Evolutionary conservation across 768 basidiomycete genomes (phyloP).

Genomic region (Leccinum pellstonianum): DNA sequence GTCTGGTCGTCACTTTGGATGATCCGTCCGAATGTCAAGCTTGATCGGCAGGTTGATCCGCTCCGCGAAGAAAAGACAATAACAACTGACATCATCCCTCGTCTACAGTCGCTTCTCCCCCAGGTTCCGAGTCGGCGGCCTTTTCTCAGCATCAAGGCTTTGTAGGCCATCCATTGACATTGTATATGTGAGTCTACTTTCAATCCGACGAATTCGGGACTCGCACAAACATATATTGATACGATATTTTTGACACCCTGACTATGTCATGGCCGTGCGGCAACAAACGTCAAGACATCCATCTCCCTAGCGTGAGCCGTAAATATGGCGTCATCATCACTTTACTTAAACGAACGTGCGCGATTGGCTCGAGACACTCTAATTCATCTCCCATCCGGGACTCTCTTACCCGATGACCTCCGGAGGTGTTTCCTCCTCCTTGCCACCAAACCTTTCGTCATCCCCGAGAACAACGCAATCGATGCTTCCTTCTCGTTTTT

Average conservation of each 20-base stretch:
- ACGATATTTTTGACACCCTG: not conserved
- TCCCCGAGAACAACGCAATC: not conserved
- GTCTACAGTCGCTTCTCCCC: not conserved
- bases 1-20: constrained; percentile 1
- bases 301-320: not conserved
- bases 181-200: not conserved
- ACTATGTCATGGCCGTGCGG: not conserved
- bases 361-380: not conserved
- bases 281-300: not conserved
- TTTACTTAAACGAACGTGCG: not conserved
- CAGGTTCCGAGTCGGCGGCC: not conserved
- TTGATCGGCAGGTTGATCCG: not conserved
- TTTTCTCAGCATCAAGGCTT: not conserved
- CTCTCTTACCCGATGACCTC: not conserved
- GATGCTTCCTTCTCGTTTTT: not conserved
- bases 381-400: not conserved
- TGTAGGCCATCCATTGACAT: not conserved
- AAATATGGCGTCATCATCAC: constrained; percentile 4
- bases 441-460: not conserved
- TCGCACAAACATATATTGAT: not conserved
- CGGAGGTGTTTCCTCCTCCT: not conserved
- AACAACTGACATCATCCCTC: constrained; percentile 9
- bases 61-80: constrained; percentile 5
- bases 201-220: not conserved
- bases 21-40: constrained; percentile 16